These are phyloP conservation scores for Piper betle DNA, from an alignment of 164 flowering plant species.

Conservation along the genomic window DNA sequence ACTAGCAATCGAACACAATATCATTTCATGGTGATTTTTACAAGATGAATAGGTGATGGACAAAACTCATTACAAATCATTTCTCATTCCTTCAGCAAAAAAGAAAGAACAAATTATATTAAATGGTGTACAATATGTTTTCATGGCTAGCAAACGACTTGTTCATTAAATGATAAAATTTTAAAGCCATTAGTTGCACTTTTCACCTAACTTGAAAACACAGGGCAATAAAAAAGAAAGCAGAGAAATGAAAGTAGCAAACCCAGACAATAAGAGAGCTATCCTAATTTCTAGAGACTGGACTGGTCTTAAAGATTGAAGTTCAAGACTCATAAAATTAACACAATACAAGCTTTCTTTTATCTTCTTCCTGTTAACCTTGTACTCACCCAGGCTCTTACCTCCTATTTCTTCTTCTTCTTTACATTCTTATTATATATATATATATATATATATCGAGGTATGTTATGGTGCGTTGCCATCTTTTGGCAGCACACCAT, in stretches of 20 bases:
- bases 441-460: too few species aligned
- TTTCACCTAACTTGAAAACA: slow-evolving; percentile 4
- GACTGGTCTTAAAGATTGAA: slow-evolving; percentile 3
- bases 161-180: too few species aligned
- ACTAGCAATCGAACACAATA: too few species aligned
- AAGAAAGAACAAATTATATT: neutral
- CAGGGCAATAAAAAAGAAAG: slow-evolving; percentile 1
- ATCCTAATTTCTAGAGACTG: too few species aligned
- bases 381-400: slow-evolving; percentile 28
- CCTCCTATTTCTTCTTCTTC: slow-evolving; percentile 8
- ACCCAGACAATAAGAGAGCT: neutral
- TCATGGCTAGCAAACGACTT: too few species aligned
- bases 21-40: too few species aligned
- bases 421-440: slow-evolving; percentile 2
- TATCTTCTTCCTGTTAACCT: slow-evolving; percentile 15
- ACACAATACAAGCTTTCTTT: neutral
- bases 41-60: too few species aligned
- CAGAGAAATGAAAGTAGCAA: slow-evolving; percentile 1
- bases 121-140: too few species aligned
- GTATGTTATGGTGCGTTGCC: too few species aligned
- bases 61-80: too few species aligned
- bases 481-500: too few species aligned
- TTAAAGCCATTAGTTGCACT: too few species aligned
- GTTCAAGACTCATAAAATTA: neutral
- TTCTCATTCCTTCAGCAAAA: neutral